phyloP scores from a whole-genome alignment of 129 eudicot species.

The Glebionis coronaria region DNA sequence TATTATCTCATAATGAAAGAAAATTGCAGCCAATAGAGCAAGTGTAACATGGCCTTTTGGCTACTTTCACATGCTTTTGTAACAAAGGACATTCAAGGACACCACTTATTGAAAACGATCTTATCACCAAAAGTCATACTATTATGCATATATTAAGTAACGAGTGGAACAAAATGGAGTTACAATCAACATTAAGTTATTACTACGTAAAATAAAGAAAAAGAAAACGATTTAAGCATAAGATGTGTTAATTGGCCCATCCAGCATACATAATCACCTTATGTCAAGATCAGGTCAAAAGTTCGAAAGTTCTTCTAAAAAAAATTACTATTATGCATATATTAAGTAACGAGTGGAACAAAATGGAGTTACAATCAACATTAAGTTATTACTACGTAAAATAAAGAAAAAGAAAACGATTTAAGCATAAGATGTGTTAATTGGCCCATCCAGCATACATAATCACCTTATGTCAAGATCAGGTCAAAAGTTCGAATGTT shows the following conservation, averaged over 20 bases:
- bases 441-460: conserved; percentile 51
- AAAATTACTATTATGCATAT: no score
- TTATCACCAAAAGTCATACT: conserved; percentile 11
- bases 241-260: conserved; percentile 43
- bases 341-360: no score
- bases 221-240: conserved; percentile 19
- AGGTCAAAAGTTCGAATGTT: background rate
- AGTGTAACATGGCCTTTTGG: conserved; percentile 13
- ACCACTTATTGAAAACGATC: conserved; percentile 16
- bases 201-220: no score
- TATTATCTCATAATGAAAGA: conserved; percentile 8
- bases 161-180: conserved; percentile 9
- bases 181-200: background rate
- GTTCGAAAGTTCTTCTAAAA: background rate
- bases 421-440: conserved; percentile 27
- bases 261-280: conserved; percentile 57
- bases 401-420: no score
- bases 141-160: conserved; percentile 9
- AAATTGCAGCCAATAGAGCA: conserved; percentile 24
- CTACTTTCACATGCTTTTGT: conserved; percentile 30
- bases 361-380: conserved; percentile 12
- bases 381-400: no score
- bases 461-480: conserved; percentile 39
- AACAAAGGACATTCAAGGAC: conserved; percentile 24
- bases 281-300: background rate